phyloP scores from a whole-genome alignment of 2,329 filamentous ascomycete species.

The Trichoderma asperellum region DNA sequence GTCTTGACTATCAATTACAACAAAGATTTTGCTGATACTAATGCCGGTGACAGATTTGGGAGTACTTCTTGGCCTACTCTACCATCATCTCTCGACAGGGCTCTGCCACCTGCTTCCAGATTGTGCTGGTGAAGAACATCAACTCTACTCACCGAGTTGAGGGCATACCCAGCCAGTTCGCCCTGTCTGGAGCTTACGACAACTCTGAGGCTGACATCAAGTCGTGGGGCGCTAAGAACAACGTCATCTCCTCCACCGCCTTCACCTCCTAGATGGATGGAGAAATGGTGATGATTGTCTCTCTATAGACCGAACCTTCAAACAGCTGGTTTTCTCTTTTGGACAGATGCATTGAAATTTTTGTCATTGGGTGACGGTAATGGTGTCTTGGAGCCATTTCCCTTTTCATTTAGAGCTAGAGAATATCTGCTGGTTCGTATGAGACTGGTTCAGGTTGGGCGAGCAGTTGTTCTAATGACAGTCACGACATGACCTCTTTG shows the following conservation, averaged over 20 bases:
- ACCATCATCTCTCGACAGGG: constrained; percentile 87
- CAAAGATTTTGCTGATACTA: neutral
- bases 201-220: constrained; percentile 42
- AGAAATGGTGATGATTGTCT: neutral
- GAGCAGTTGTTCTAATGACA: constrained; percentile 27
- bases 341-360: constrained; percentile 1
- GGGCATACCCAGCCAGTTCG: constrained; percentile 72
- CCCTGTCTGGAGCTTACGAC: constrained; percentile 64
- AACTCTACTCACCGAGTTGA: constrained; percentile 86
- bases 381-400: constrained; percentile 3
- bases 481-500: constrained; percentile 21
- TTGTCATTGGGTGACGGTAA: neutral
- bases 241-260: constrained; percentile 41
- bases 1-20: constrained; percentile 38
- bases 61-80: constrained; percentile 86
- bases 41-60: constrained; percentile 71
- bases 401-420: neutral
- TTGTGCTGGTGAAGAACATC: constrained; percentile 88
- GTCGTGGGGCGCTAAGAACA: constrained; percentile 45
- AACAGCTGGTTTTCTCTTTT: constrained; percentile 10
- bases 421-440: constrained; percentile 3
- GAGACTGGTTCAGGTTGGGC: neutral
- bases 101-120: constrained; percentile 85
- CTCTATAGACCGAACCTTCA: constrained; percentile 8
- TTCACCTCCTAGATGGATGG: constrained; percentile 34